Evolutionary conservation across 371 early-diverging fungal species (phyloP).

Genomic region (Phascolomyces articulosus): DNA sequence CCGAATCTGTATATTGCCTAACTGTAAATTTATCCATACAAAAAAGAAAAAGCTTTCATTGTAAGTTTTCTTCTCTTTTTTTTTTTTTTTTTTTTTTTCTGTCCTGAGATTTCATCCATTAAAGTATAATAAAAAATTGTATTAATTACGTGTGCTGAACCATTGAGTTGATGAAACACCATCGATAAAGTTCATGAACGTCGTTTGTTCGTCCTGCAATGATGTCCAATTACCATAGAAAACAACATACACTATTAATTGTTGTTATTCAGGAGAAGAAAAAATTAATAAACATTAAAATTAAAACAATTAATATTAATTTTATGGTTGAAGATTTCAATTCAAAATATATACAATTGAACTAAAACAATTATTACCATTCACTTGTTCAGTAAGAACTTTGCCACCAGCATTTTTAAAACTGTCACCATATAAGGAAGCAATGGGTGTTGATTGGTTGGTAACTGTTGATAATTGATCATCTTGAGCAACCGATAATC

Average conservation of each 20-base stretch:
- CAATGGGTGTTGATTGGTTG: conserved; percentile 13
- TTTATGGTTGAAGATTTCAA: background rate
- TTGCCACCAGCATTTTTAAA: conserved; percentile 45
- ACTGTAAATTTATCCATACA: too few relatives aligned
- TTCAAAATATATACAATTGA: too few relatives aligned
- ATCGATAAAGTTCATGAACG: conserved; percentile 49
- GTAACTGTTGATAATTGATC: conserved; percentile 13
- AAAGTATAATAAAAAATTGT: background rate
- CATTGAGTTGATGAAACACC: conserved; percentile 46
- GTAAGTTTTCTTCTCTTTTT: too few relatives aligned
- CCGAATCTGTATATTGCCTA: conserved; percentile 39
- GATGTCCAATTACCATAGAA: conserved; percentile 58
- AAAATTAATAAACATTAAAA: background rate
- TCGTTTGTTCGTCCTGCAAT: conserved; percentile 34
- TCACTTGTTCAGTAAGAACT: conserved; percentile 43
- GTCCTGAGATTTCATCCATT: too few relatives aligned
- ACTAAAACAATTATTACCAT: conserved; percentile 30
- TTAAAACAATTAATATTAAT: background rate
- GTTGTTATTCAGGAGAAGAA: background rate
- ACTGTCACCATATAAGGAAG: conserved; percentile 28
- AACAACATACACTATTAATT: conserved; percentile 43
- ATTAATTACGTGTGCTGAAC: conserved; percentile 45
- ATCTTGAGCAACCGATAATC: conserved; percentile 8
- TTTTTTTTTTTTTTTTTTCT: background rate
- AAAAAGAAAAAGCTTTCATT: background rate